Base-by-base conservation (phyloP, 2,329 filamentous ascomycete species). In the Claviceps sp. region DNA sequence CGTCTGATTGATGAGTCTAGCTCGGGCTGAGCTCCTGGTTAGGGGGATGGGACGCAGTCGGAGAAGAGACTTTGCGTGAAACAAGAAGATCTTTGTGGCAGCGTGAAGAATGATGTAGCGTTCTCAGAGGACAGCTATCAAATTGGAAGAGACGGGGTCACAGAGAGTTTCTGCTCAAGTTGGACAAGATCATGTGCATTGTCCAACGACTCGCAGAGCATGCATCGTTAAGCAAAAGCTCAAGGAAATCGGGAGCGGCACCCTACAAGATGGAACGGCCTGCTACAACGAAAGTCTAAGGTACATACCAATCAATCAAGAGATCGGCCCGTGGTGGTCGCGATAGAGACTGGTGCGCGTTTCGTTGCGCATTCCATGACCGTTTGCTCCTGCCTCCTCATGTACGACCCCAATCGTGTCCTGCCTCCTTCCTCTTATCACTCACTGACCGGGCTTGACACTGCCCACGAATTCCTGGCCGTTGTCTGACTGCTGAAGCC, bases 401-500 rank as follows among this genome's bases (percentile, higher is more conserved):
- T 53, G 52, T 51, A 26, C 34, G 49, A 53, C 48, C 17, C 39
- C 17, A 45, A 42, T 48, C 44, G 44, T 47, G 29, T 52, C 46
- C 46, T 52, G 23, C 46, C 42, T 17, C 20, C 29, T 52, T 43
- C 50, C 42, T 17, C 16, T 49, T 7, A 11, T 26, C 5, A 42
- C 37, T 48, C 38, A 49, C 49, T 51, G n/a, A 13, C 38, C 11
- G 7, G 8, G 8, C 23, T 20, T 13, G 8, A 17, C 14, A 16
- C 36, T 29, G n/a, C 43, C 16, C 23, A 16, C 26, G 8, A 17
- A 45, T 22, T 14, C 37, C 14, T 29, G n/a, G 44, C 26, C 11
- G 20, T 23, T 23, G 17, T 17, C 38, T 38, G 34, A 26, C 26
- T 40, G 13, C 39, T 40, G n/a, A 26, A 23, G 29, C 40, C 29